phyloP scores from a whole-genome alignment of 768 basidiomycete genomes.

The Agaricus blazei region DNA sequence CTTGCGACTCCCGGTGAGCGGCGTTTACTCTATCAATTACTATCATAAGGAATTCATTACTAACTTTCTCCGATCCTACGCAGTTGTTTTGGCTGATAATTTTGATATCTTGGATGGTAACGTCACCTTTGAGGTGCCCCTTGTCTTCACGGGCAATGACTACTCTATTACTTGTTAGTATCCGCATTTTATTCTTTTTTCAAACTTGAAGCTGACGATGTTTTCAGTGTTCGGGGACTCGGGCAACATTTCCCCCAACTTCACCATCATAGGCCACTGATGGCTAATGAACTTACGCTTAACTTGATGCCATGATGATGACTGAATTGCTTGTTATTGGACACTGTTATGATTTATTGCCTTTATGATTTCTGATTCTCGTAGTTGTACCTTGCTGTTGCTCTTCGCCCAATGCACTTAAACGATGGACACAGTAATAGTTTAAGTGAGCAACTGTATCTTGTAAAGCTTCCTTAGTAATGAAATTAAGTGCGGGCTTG shows the following conservation, averaged over 20 bases:
- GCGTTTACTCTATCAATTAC: not conserved
- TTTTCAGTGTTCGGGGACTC: constrained; percentile 27
- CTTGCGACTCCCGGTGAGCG: constrained; percentile 26
- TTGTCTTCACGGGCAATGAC: constrained; percentile 25
- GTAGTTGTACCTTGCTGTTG: not conserved
- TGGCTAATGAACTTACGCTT: not conserved
- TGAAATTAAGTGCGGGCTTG: too few relatives aligned
- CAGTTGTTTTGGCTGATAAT: constrained; percentile 25
- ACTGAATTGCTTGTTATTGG: not conserved
- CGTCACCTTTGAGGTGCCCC: constrained; percentile 29
- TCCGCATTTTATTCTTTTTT: not conserved
- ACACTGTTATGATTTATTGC: too few relatives aligned
- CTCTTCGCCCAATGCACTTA: not conserved
- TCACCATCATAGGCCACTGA: not conserved
- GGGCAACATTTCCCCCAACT: constrained; percentile 18
- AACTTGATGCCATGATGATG: not conserved
- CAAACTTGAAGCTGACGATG: not conserved
- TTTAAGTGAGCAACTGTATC: not conserved
- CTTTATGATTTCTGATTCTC: not conserved
- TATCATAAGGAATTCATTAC: too few relatives aligned
- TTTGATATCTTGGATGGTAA: constrained; percentile 34
- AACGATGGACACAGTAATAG: not conserved
- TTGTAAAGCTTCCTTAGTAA: too few relatives aligned
- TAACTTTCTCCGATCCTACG: not conserved
- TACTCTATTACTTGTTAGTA: constrained; percentile 37